Conservation (phyloP, 108 stramenopile genomes). For the Stephanodiscus triporus region DNA sequence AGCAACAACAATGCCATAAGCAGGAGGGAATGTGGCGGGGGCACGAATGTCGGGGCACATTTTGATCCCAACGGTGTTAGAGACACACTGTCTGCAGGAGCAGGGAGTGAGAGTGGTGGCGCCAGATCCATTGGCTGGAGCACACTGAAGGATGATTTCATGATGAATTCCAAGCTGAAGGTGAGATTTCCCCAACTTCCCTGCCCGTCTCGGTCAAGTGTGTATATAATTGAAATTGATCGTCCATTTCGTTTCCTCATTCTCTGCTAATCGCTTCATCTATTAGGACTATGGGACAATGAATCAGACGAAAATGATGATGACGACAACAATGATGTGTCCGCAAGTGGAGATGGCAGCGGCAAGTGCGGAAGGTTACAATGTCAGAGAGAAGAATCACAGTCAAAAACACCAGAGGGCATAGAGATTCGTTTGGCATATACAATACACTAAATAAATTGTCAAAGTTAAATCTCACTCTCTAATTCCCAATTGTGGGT, state of each 20-base stretch:
- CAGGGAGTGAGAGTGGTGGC: slow-evolving; percentile 5
- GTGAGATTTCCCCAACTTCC: slow-evolving; percentile 1
- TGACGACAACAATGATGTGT: slow-evolving; percentile 23
- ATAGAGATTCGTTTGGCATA: background rate
- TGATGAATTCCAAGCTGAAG: slow-evolving; percentile 73
- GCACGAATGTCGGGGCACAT: background rate
- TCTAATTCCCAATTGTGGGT: too few species aligned
- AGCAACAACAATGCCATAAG: slow-evolving; percentile 1
- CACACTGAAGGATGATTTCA: slow-evolving; percentile 81
- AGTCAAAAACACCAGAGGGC: background rate
- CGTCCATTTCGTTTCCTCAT: background rate
- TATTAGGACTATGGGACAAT: slow-evolving; percentile 73
- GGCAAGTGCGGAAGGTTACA: background rate
- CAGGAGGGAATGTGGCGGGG: background rate
- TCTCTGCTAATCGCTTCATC: background rate
- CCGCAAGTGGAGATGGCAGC: background rate
- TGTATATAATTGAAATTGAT: too few species aligned
- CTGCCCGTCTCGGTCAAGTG: too few species aligned
- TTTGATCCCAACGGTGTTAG: too few species aligned
- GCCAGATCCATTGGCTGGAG: slow-evolving; percentile 60
- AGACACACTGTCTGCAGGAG: background rate
- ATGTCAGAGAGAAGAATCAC: background rate
- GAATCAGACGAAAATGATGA: slow-evolving; percentile 68
- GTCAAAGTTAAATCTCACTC: too few species aligned
- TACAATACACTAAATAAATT: too few species aligned